A percentile compares a stretch with the other conserved stretches of the same genome.
Conservation (phyloP, 2,329 filamentous ascomycete genomes). For the Plenodomus biglobosus region DNA sequence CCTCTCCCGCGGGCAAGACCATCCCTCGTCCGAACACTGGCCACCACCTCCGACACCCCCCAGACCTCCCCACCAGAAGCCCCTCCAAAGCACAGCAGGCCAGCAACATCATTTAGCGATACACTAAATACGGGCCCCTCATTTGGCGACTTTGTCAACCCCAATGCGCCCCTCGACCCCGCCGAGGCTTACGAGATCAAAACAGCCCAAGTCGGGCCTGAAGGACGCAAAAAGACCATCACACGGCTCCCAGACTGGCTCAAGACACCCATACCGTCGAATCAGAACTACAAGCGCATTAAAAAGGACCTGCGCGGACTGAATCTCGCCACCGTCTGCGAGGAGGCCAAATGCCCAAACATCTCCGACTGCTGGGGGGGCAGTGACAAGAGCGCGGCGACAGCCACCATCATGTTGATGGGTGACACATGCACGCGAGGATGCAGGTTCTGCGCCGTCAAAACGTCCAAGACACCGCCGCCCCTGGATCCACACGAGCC, state of each 20-base stretch:
- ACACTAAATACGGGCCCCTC: conserved; percentile 66
- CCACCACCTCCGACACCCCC: conserved; percentile 36
- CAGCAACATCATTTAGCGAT: conserved; percentile 60
- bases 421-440: conserved; percentile 96
- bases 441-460: conserved; percentile 95
- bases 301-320: conserved; percentile 90
- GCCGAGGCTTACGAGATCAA: conserved; percentile 62
- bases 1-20: conserved; percentile 18
- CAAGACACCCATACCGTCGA: conserved; percentile 88
- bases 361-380: conserved; percentile 99
- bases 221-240: conserved; percentile 65
- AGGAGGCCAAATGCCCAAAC: conserved; percentile 96
- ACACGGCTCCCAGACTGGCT: conserved; percentile 88
- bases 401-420: conserved; percentile 99
- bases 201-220: conserved; percentile 62
- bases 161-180: conserved; percentile 45
- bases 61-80: conserved; percentile 21
- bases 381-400: conserved; percentile 81
- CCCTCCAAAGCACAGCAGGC: conserved; percentile 41
- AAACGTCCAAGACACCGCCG: conserved; percentile 74
- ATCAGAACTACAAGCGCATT: conserved; percentile 89
- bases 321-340: conserved; percentile 91
- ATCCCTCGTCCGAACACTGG: conserved; percentile 34
- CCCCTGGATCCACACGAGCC: conserved; percentile 94
- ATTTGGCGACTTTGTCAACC: conserved; percentile 63